A percentile compares a stretch with the other conserved stretches of the same genome.
phyloP scores from a whole-genome alignment of 2,329 filamentous ascomycete species.

The Colletotrichum siamense region DNA sequence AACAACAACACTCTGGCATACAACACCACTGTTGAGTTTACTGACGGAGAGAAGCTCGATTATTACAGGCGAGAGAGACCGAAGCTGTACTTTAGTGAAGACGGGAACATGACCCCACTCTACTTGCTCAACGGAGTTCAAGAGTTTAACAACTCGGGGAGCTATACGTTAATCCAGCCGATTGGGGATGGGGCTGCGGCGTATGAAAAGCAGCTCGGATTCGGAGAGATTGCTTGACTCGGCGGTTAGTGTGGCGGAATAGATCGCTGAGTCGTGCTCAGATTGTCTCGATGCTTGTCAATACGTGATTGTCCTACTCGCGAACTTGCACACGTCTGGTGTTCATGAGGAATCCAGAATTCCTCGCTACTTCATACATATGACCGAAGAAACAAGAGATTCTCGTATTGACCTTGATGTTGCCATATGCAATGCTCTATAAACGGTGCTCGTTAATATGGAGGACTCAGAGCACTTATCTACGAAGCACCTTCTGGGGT shows the following conservation, averaged over 20 bases:
- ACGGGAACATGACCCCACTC: slow-evolving; percentile 49
- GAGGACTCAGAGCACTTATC: neutral
- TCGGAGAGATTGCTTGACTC: neutral
- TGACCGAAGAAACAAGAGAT: neutral
- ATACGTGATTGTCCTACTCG: neutral
- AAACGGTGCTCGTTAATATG: neutral
- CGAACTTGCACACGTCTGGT: neutral
- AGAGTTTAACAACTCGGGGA: slow-evolving; percentile 33
- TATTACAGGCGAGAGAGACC: slow-evolving; percentile 52
- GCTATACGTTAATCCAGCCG: slow-evolving; percentile 28
- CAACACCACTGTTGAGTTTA: slow-evolving; percentile 33
- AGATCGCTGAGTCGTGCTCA: neutral
- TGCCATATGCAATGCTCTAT: neutral
- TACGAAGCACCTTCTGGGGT: neutral
- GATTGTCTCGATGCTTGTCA: neutral
- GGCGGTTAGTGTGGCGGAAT: neutral
- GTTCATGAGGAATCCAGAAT: neutral
- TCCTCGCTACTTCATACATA: neutral
- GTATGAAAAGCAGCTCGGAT: neutral
- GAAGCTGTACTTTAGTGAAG: slow-evolving; percentile 53
- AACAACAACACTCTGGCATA: slow-evolving; percentile 28
- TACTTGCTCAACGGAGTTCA: slow-evolving; percentile 54
- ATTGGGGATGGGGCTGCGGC: slow-evolving; percentile 16
- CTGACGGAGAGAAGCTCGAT: slow-evolving; percentile 42
- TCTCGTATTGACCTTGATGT: neutral